Evolutionary conservation across 345 rosid genomes (phyloP), one percentile per base, ranked within the genome.

Genomic region (Theobroma cacao): DNA sequence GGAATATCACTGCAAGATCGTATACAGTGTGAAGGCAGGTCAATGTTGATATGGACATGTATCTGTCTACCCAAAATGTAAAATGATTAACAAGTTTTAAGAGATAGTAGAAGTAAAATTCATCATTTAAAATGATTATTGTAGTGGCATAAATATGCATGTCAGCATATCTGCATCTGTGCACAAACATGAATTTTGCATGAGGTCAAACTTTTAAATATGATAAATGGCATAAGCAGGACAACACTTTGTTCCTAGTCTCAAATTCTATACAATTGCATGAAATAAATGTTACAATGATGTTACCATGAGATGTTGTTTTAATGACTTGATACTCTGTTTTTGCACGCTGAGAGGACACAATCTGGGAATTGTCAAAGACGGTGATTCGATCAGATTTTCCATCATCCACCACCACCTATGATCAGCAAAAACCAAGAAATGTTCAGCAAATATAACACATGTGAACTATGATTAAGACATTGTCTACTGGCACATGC

Each of bases 361-460:
- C 74, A 12, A 64, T 84, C 69, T 88, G 85, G 18, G 81, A 81
- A 75, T 80, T 73, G 67, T 86, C 87, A 64, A 88, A 75, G 58
- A 94, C 89, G 4, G 92, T 94, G 85, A 92, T 91, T 74, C 97
- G 88, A 78, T 96, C 98, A 75, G 97, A 94, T 86, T 92, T 94
- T 76, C 99, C 98, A 79, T 89, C 87, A 85, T 90, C 98, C 71
- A 92, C 88, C 72, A 94, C 88, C 60, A 93, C 89, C 98, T 94
- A 78, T 48, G 74, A 76, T 73, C 45, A 50, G 65, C 31, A 68
- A 4, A 72, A 61, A 26, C 69, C 7, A 28, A 38, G 3, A 28
- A 62, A 36, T 11, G 47, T 64, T 65, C 40, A 73, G 72, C 12
- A 56, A 69, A 15, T 43, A 34, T 36, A 40, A 48, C 7, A 62